phyloP scores from a whole-genome alignment of 2,329 filamentous ascomycete genomes.

The Cladosporium cucumerinum region DNA sequence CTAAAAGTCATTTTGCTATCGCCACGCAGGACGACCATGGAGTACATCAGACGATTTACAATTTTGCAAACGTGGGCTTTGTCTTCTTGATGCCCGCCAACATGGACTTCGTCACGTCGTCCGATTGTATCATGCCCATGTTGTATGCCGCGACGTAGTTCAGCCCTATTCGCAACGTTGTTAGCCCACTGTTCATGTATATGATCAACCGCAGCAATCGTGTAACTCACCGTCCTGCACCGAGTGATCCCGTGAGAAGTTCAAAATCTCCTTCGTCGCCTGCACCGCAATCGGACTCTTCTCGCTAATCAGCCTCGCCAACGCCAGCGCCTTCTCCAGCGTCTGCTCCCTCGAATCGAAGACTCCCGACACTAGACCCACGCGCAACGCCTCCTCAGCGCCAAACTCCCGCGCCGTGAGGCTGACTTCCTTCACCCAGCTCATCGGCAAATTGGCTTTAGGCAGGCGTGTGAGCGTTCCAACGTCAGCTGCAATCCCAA shows the following conservation, averaged over 20 bases:
- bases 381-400: constrained; percentile 64
- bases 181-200: neutral
- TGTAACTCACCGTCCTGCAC: constrained; percentile 66
- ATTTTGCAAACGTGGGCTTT: constrained; percentile 79
- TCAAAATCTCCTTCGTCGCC: constrained; percentile 82
- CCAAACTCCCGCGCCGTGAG: constrained; percentile 68
- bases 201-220: neutral
- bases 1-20: neutral
- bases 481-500: constrained; percentile 75
- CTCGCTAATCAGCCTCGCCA: constrained; percentile 63
- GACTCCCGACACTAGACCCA: constrained; percentile 68
- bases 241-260: constrained; percentile 73
- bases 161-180: constrained; percentile 52
- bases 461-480: constrained; percentile 71
- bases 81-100: constrained; percentile 73
- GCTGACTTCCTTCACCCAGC: constrained; percentile 78
- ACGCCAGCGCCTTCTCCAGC: constrained; percentile 58
- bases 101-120: constrained; percentile 72
- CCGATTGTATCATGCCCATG: constrained; percentile 73
- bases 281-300: constrained; percentile 89
- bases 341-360: constrained; percentile 59
- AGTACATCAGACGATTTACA: constrained; percentile 49
- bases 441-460: constrained; percentile 66
- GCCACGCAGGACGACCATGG: neutral
- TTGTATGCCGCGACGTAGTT: constrained; percentile 89